Evolutionary conservation across 2,329 filamentous ascomycete genomes (phyloP), one percentile per base, ranked within the genome.

Genomic region (Fusarium sublunatum): DNA sequence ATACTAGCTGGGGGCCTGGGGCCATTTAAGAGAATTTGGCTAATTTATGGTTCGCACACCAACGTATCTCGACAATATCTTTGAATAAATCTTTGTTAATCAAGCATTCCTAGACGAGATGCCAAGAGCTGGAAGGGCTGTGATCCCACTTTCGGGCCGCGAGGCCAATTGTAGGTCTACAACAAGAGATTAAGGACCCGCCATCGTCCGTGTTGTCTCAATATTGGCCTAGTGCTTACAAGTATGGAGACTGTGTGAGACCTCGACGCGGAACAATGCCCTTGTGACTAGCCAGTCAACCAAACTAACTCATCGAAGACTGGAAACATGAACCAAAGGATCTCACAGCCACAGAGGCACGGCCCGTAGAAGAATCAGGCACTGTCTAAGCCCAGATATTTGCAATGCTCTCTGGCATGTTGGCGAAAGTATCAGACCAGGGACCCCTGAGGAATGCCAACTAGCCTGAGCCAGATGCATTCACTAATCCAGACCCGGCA

Each of bases 361-460:
- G 29, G 35, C 25, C 43, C 38, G 29, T 19, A 24, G 28, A n/a
- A 28, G 13, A 51, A 26, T 22, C 15, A 1, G 63, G 24, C 2
- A 5, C 28, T 26, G 19, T 28, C 11, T 15, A 12, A 38, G 41
- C 28, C 29, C 41, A 44, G 32, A 41, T 19, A 43, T 2, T 7
- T 19, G 19, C 7, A 31, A 46, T 38, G 43, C 9, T 5, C 40
- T 19, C 32, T 48, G 62, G 62, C 32, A 59, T 65, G 53, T 13
- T 48, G 12, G 6, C 35, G 9, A 48, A 36, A 12, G 8, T 25
- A 46, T 13, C 26, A 29, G 29, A 28, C 46, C 52, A 39, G n/a
- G 39, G 45, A 32, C 38, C 40, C 49, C 39, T 46, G 51, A 42
- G 53, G 47, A 58, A 66, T 66, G 63, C 34, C 34, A 35, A 6